Evolutionary conservation across 2,329 filamentous ascomycete genomes (phyloP).

Genomic region (Colletotrichum falcatum): DNA sequence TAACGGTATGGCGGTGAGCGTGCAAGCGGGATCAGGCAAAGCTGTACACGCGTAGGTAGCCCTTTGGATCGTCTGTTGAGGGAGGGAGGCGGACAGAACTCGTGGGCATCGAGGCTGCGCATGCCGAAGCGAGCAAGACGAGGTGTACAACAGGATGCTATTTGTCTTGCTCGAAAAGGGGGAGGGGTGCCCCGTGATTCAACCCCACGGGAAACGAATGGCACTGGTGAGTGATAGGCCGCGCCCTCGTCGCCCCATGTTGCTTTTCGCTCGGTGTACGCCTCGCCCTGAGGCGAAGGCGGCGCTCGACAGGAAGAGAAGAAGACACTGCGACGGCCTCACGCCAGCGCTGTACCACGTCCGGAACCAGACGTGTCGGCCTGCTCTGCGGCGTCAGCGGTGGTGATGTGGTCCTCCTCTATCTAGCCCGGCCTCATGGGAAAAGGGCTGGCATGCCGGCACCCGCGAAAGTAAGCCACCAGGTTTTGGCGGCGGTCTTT

Average conservation of each 20-base stretch:
- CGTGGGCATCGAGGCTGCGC: constrained; percentile 10
- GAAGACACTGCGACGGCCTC: constrained; percentile 6
- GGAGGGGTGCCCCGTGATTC: neutral
- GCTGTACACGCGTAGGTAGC: constrained; percentile 8
- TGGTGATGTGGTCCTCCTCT: constrained; percentile 4
- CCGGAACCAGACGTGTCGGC: constrained; percentile 36
- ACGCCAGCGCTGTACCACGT: constrained; percentile 30
- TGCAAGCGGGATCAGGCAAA: constrained; percentile 1
- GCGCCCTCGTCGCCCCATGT: constrained; percentile 4
- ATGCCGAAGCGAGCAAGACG: neutral
- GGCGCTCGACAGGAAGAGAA: neutral
- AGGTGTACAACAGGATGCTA: neutral
- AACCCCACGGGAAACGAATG: neutral
- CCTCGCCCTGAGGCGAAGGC: neutral
- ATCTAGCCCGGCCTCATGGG: neutral
- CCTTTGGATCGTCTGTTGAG: constrained; percentile 15
- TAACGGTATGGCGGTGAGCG: constrained; percentile 28
- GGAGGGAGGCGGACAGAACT: neutral
- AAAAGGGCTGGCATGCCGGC: constrained; percentile 19
- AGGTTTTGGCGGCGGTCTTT: constrained; percentile 14
- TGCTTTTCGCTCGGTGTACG: constrained; percentile 16
- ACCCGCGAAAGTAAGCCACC: constrained; percentile 30
- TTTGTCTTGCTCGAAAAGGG: neutral
- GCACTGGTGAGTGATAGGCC: neutral
- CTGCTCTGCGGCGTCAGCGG: constrained; percentile 25